phyloP scores from a whole-genome alignment of 2,329 filamentous ascomycete species.

The Penicillium glabrum region DNA sequence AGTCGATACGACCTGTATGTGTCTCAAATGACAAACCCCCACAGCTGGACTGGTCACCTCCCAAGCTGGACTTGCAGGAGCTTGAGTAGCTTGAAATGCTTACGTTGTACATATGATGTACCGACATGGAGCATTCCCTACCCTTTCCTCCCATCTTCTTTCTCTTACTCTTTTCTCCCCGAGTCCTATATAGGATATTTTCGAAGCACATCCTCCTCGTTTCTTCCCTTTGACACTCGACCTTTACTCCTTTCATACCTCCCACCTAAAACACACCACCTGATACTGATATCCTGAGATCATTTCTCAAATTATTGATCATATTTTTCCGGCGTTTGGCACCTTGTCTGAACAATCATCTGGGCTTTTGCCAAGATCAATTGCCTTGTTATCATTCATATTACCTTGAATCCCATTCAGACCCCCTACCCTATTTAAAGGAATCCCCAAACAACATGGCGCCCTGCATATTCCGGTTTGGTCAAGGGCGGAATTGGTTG shows the following conservation, averaged over 20 bases:
- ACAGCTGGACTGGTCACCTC: constrained; percentile 38
- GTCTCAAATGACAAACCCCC: constrained; percentile 35
- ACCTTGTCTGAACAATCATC: background rate
- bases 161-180: background rate
- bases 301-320: background rate
- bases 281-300: constrained; percentile 13
- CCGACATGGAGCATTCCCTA: background rate
- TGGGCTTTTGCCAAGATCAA: background rate
- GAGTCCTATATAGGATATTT: background rate
- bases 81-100: constrained; percentile 19
- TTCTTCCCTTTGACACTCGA: background rate
- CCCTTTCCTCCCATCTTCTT: background rate
- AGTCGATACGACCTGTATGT: constrained; percentile 31
- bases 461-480: background rate
- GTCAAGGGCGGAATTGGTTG: background rate
- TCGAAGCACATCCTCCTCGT: background rate
- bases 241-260: background rate
- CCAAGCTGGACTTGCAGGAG: constrained; percentile 35
- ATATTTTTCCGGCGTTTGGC: constrained; percentile 3
- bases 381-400: background rate
- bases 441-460: background rate
- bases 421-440: background rate
- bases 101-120: constrained; percentile 7
- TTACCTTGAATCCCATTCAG: background rate
- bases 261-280: background rate